Evolutionary conservation across 148 eudicot species (phyloP), one percentile per base, ranked within the genome.

Genomic region (Camellia granthamiana): DNA sequence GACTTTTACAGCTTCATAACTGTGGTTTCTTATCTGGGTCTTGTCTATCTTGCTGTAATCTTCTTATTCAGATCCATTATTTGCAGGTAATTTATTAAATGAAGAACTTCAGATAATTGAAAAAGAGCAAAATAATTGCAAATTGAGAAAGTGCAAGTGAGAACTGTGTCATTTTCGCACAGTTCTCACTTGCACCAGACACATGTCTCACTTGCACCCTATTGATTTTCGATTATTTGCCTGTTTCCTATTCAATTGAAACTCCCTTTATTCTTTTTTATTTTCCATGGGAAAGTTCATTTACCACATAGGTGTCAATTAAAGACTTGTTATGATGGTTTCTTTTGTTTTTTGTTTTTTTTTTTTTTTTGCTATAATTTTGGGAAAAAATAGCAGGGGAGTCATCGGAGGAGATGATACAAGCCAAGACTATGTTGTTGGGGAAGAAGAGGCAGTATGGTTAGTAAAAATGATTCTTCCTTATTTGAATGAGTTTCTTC

Each of bases 371-470:
- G 41, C 4, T 51, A n/a, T 23, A 19, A 47, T 2, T 38, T 19
- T 30, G 52, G 52, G 0, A 7, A 49, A 47, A 49, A 43, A 3
- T n/a, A 58, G 52, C 78, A 92, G 93, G 84, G 91, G 91, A 78
- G 74, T 76, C 21, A 30, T 56, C 62, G 81, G 84, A 75, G 61
- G 9, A 63, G 77, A 74, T 75, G 79, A 81, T 65, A 62, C 80
- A 72, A 76, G 78, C 64, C 85, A 87, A 47, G 83, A 77, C 0
- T 72, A 79, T 77, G 84, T 88, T 64, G 65, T 90, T 73, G 95
- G 97, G 30, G 95, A 93, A 81, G 95, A 90, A 81, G 97, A 93
- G 75, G 95, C 93, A 66, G 77, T 90, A 42, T 91, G 97, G 93
- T 19, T 90, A 30, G 16, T 89, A 49, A 88, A 90, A 84, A 61